Conservation (phyloP, 768 basidiomycete genomes). For the Rhodosporidiobolus sp. region DNA sequence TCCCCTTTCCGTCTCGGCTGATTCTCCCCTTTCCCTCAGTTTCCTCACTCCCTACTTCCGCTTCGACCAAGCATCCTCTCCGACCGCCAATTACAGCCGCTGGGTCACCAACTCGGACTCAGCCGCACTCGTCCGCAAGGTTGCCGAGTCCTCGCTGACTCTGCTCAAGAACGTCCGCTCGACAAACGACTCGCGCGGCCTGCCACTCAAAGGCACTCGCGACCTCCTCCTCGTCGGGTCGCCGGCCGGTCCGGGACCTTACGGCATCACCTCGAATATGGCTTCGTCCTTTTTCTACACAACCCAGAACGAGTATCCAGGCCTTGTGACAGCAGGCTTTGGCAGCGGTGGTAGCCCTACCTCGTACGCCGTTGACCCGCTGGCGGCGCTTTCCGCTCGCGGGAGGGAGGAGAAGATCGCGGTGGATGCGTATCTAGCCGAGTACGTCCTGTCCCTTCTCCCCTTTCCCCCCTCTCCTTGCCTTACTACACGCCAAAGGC, state of each 20-base stretch:
- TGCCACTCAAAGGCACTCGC: conserved; percentile 8
- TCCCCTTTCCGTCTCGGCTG: neutral
- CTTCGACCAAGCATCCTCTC: conserved; percentile 5
- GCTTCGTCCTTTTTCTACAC: neutral
- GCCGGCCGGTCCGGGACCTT: conserved; percentile 39
- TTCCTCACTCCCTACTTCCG: conserved; percentile 23
- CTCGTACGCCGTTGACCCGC: conserved; percentile 47
- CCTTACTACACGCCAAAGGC: too few species aligned
- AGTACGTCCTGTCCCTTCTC: conserved; percentile 14
- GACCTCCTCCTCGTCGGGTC: conserved; percentile 16
- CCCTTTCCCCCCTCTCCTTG: too few species aligned
- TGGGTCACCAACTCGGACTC: neutral
- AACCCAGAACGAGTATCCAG: neutral
- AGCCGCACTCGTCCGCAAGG: conserved; percentile 11
- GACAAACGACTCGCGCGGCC: conserved; percentile 1
- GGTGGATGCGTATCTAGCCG: conserved; percentile 29
- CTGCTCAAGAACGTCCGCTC: conserved; percentile 38
- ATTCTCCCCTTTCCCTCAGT: neutral
- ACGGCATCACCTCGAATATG: conserved; percentile 24
- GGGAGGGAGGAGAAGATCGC: conserved; percentile 37
- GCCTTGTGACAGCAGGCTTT: conserved; percentile 42
- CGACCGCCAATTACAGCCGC: neutral
- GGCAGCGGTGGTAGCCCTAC: conserved; percentile 47
- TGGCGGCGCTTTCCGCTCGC: conserved; percentile 45
- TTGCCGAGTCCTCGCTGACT: conserved; percentile 21